Conservation (phyloP, 345 rosid species). For the Jatropha curcas region DNA sequence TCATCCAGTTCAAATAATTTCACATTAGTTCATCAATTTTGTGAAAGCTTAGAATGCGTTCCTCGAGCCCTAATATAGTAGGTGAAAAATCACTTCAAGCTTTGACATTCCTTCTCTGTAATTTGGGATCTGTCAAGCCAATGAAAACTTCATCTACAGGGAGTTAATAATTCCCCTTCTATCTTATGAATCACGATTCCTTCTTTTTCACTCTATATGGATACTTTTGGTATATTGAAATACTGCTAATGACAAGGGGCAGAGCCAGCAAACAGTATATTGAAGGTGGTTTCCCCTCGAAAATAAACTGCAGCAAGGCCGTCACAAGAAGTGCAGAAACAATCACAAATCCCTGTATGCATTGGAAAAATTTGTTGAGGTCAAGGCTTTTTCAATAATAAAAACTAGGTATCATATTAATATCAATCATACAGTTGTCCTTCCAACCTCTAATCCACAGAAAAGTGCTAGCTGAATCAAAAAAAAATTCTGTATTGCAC, state of each 20-base stretch:
- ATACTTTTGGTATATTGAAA: conserved; percentile 85
- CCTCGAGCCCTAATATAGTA: background rate
- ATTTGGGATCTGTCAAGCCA: background rate
- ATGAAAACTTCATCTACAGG: conserved; percentile 1
- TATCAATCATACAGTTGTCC: background rate
- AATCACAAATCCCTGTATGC: conserved; percentile 85
- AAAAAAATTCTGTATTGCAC: background rate
- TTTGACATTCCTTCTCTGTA: background rate
- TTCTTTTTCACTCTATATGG: conserved; percentile 71
- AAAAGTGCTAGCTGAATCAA: background rate
- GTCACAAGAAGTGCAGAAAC: conserved; percentile 94
- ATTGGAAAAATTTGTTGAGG: conserved; percentile 2
- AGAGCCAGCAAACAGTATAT: conserved; percentile 68
- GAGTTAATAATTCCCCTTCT: conserved; percentile 4
- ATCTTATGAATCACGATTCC: conserved; percentile 45
- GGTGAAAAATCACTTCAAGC: background rate
- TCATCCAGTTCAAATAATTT: too few species aligned
- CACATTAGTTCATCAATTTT: background rate
- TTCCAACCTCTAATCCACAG: background rate
- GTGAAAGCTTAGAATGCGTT: background rate
- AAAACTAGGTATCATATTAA: too few species aligned
- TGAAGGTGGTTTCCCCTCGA: conserved; percentile 92
- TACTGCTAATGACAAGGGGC: conserved; percentile 81
- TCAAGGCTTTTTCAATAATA: background rate
- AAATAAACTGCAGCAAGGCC: conserved; percentile 80